phyloP scores from a whole-genome alignment of 192 early-diverging fungal species.

The Umbelopsis vinacea region DNA sequence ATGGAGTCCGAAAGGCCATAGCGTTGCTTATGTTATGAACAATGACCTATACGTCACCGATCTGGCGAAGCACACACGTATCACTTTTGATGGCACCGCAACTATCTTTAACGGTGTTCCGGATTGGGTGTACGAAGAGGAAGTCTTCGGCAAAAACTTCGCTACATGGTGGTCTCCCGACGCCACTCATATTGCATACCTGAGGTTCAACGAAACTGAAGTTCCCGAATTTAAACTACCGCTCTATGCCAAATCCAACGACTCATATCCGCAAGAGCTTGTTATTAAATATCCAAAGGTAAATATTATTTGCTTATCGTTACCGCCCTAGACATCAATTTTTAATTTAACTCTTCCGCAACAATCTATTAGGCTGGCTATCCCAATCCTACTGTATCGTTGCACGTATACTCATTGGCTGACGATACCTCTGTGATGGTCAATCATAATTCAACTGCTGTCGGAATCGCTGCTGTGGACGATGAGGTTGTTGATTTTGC shows the following conservation, averaged over 20 bases:
- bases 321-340: not conserved
- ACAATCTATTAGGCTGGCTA: conserved; percentile 59
- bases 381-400: conserved; percentile 79
- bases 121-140: conserved; percentile 99
- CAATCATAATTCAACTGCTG: conserved; percentile 31
- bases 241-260: conserved; percentile 61
- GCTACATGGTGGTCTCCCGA: conserved; percentile 93
- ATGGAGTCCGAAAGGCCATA: conserved; percentile 83
- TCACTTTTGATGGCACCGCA: conserved; percentile 85
- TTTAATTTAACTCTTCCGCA: conserved; percentile 2
- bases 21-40: conserved; percentile 82
- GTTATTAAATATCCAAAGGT: conserved; percentile 87
- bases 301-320: not conserved
- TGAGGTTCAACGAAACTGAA: conserved; percentile 84
- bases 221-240: conserved; percentile 83
- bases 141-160: conserved; percentile 70
- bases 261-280: conserved; percentile 71
- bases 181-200: conserved; percentile 72
- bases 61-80: conserved; percentile 64
- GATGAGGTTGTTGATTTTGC: conserved; percentile 50
- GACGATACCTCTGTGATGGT: conserved; percentile 23
- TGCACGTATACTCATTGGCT: conserved; percentile 65
- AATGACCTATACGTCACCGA: conserved; percentile 89
- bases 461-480: conserved; percentile 22
- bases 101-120: conserved; percentile 89